These are phyloP conservation scores for Globisporangium barbulae DNA, from an alignment of 352 stramenopile species.

Conservation along the genomic window DNA sequence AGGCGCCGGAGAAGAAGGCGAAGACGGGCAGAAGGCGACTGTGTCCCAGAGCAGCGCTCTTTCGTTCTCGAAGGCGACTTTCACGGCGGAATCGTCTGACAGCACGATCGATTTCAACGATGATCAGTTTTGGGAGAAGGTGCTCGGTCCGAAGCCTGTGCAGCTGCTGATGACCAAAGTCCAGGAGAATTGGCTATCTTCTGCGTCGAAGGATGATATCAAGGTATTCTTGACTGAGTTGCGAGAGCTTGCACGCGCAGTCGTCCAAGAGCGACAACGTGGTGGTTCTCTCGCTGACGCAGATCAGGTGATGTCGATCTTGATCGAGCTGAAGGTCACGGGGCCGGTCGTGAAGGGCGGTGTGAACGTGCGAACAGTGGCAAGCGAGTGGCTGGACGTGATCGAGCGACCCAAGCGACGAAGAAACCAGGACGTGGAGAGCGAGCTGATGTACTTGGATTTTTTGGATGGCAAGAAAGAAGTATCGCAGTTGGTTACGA, in stretches of 20 bases:
- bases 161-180: constrained; percentile 88
- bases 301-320: constrained; percentile 82
- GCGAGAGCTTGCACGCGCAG: constrained; percentile 66
- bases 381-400: constrained; percentile 79
- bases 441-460: constrained; percentile 84
- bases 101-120: constrained; percentile 89
- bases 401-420: constrained; percentile 87
- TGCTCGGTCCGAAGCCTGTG: constrained; percentile 81
- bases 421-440: constrained; percentile 79
- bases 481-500: constrained; percentile 28
- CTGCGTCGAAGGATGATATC: constrained; percentile 74
- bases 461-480: constrained; percentile 78
- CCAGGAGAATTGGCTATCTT: constrained; percentile 75
- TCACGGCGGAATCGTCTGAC: constrained; percentile 85
- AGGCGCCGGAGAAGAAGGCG: constrained; percentile 31
- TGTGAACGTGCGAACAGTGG: constrained; percentile 75
- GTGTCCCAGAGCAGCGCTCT: constrained; percentile 59
- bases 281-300: constrained; percentile 79
- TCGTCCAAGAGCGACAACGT: constrained; percentile 84
- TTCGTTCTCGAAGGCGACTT: constrained; percentile 87
- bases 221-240: constrained; percentile 80
- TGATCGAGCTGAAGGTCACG: constrained; percentile 88
- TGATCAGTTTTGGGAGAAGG: constrained; percentile 91
- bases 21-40: constrained; percentile 28
- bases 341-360: constrained; percentile 66